Evolutionary conservation across 106 monocot species (phyloP).

Genomic region (Dioscorea dumetorum): DNA sequence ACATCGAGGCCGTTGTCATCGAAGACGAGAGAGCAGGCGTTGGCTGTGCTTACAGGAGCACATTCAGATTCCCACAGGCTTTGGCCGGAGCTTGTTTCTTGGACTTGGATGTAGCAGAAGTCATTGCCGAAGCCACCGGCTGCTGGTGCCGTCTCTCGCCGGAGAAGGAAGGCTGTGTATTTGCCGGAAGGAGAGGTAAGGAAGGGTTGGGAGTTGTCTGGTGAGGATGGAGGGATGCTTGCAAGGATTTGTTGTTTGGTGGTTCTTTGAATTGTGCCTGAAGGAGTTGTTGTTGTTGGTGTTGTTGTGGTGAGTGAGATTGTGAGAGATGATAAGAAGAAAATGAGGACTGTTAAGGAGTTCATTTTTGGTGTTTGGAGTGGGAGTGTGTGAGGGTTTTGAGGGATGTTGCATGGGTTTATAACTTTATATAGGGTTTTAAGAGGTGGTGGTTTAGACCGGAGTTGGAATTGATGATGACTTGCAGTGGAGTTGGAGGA

Average conservation of each 20-base stretch:
- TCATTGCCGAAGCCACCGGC: conserved; percentile 72
- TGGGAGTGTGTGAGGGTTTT: too few species aligned
- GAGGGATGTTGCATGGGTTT: too few species aligned
- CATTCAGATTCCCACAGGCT: conserved; percentile 57
- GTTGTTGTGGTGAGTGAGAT: not conserved
- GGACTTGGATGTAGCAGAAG: conserved; percentile 71
- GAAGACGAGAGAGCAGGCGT: conserved; percentile 41
- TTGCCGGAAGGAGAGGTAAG: conserved; percentile 59
- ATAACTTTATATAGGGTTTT: too few species aligned
- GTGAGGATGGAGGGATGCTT: conserved; percentile 24
- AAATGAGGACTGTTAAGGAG: conserved; percentile 6
- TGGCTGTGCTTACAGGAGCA: conserved; percentile 40
- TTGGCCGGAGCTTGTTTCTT: conserved; percentile 16
- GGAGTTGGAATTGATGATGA: too few species aligned
- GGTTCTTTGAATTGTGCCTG: conserved; percentile 44
- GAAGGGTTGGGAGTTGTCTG: conserved; percentile 29
- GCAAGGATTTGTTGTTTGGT: conserved; percentile 64
- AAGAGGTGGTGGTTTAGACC: too few species aligned
- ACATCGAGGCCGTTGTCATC: conserved; percentile 38
- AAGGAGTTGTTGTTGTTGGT: not conserved
- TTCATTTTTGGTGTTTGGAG: too few species aligned
- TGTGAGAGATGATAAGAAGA: not conserved
- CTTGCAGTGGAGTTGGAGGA: too few species aligned
- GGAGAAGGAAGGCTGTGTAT: conserved; percentile 50
- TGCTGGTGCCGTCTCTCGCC: conserved; percentile 27